Conservation (phyloP, 495 filamentous ascomycete species). For the Cercophora sp. region DNA sequence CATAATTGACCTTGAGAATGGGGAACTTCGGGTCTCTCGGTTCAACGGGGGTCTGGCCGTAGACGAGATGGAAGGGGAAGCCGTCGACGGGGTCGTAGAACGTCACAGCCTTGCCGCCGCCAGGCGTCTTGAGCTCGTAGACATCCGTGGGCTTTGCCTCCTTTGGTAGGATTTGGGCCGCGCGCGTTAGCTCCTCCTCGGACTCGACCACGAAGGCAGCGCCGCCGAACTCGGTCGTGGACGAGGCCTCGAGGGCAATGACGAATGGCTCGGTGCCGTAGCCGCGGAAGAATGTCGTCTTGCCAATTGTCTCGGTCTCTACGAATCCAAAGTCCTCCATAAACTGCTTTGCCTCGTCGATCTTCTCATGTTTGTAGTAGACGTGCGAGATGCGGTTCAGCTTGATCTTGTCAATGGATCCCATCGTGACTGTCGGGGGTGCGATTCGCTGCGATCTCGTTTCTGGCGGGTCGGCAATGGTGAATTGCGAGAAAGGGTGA, state of each 20-base stretch:
- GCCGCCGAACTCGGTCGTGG: conserved; percentile 51
- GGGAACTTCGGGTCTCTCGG: conserved; percentile 37
- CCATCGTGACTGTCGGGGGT: no score
- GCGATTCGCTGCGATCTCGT: not conserved
- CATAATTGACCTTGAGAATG: conserved; percentile 42
- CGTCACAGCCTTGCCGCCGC: conserved; percentile 55
- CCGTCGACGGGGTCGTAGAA: conserved; percentile 57
- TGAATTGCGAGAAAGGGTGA: not conserved
- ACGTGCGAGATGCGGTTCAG: conserved; percentile 54
- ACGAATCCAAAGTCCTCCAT: conserved; percentile 56
- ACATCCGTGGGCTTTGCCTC: conserved; percentile 41
- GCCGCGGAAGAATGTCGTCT: conserved; percentile 55
- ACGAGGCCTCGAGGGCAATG: conserved; percentile 44
- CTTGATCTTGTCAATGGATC: conserved; percentile 46
- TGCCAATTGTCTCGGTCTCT: conserved; percentile 38
- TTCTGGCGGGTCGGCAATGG: not conserved
- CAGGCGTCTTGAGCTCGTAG: conserved; percentile 51
- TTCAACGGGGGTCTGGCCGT: conserved; percentile 46
- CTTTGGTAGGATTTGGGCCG: conserved; percentile 39
- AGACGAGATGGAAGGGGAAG: conserved; percentile 55
- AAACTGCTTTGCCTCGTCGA: conserved; percentile 47
- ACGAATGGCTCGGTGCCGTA: conserved; percentile 60
- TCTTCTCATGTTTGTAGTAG: conserved; percentile 52
- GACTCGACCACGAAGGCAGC: conserved; percentile 53
- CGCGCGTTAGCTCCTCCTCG: conserved; percentile 50